Evolutionary conservation across 495 filamentous ascomycete genomes (phyloP).

Genomic region (Penicillium pulvis): DNA sequence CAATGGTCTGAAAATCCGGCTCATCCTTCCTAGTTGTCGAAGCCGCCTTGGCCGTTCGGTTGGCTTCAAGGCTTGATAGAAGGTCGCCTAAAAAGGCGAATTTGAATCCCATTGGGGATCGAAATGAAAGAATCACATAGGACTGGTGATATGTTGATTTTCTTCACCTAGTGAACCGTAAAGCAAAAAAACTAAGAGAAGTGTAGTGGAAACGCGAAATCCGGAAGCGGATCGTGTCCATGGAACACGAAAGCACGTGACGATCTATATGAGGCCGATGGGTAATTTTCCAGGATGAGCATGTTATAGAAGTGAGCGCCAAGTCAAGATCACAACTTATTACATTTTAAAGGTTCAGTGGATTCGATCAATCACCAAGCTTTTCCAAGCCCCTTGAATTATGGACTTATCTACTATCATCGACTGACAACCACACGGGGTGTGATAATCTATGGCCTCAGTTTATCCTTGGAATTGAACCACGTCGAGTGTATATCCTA

Average conservation of each 20-base stretch:
- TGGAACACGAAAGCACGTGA: constrained; percentile 7
- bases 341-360: too few species aligned
- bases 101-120: constrained; percentile 57
- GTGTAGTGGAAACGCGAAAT: neutral
- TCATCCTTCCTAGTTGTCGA: constrained; percentile 33
- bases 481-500: neutral
- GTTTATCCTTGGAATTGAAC: neutral
- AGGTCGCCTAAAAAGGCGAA: constrained; percentile 64
- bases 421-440: too few species aligned
- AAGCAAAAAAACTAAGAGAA: neutral
- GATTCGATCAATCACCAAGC: too few species aligned
- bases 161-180: neutral
- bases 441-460: neutral
- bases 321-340: too few species aligned
- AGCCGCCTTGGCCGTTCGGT: constrained; percentile 41
- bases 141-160: neutral
- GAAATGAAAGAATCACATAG: constrained; percentile 2
- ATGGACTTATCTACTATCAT: too few species aligned
- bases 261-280: neutral
- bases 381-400: too few species aligned
- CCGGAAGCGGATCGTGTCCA: neutral
- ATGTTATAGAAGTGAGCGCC: too few species aligned
- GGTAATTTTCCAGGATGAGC: neutral
- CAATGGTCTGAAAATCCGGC: constrained; percentile 40
- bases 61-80: constrained; percentile 54